phyloP scores from a whole-genome alignment of 73 alveolate genomes.

The Paramecium caudatum region DNA sequence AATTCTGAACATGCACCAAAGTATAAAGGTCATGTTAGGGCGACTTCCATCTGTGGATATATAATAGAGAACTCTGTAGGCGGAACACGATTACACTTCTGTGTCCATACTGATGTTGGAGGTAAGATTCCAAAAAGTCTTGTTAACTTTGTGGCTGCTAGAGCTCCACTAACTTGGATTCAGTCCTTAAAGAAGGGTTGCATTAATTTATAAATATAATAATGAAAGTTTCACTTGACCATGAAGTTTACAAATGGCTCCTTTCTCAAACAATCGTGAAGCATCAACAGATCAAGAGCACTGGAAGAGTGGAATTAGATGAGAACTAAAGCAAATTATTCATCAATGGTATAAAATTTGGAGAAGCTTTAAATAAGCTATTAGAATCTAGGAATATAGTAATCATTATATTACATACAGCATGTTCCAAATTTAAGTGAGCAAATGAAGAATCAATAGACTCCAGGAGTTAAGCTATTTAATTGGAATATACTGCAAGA shows the following conservation, averaged over 20 bases:
- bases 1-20: conserved; percentile 73
- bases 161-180: conserved; percentile 77
- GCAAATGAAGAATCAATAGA: conserved; percentile 77
- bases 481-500: conserved; percentile 85
- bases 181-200: background rate
- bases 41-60: conserved; percentile 76
- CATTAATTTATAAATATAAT: background rate
- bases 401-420: background rate
- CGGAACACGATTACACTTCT: conserved; percentile 63
- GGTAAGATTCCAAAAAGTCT: conserved; percentile 73
- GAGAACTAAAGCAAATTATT: conserved; percentile 43
- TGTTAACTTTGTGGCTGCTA: conserved; percentile 75
- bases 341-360: conserved; percentile 57
- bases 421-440: conserved; percentile 63
- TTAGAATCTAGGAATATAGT: conserved; percentile 37
- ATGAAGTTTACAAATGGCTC: conserved; percentile 64
- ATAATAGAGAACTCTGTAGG: conserved; percentile 65
- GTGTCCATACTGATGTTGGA: conserved; percentile 73
- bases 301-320: conserved; percentile 66
- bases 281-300: background rate
- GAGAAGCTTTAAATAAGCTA: conserved; percentile 34
- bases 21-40: conserved; percentile 71
- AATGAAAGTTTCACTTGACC: conserved; percentile 59
- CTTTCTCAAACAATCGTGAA: background rate
- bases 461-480: conserved; percentile 85